Base-by-base conservation (phyloP, 2,329 filamentous ascomycete species). In the Colletotrichum costaricense region DNA sequence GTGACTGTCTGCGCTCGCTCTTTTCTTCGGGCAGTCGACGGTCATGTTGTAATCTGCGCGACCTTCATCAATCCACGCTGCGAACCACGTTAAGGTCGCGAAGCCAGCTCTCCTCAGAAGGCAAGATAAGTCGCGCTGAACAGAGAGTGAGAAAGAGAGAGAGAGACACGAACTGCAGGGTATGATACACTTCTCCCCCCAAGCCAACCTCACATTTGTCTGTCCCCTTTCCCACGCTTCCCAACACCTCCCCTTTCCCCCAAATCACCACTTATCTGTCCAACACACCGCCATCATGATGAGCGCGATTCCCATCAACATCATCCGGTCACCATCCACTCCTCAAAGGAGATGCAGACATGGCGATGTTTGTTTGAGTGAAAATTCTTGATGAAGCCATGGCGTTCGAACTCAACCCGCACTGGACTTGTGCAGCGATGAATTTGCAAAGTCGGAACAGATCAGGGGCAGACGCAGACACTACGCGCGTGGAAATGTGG, bases 371-470 rank as follows among this genome's bases (percentile, higher is more conserved):
- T 73, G 65, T 63, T 62, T 71, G 73, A 70, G 64, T 67, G 66
- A 74, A 72, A 74, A 70, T 67, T 74, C 71, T 59, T 73, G 63
- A 71, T 74, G 56, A 74, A 56, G 59, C 54, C 63, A 63, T 69
- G 60, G 62, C 52, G 57, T 69, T 73, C 69, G 60, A 69, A 65
- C 69, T 72, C 68, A 67, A 62, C 65, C 59, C 73, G 66, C 62
- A 60, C 58, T 69, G 65, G 67, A 58, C 46, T 67, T 55, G 49
- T 71, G 73, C 73, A 75, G 71, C 73, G 65, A 75, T 73, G 42
- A 75, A 75, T 28, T 70, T 74, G 71, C 71, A 74, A 71, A 73
- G 71, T 70, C 71, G 67, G 62, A 73, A 62, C 46, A 69, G 71
- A 60, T 62, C 67, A 55, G 62, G 58, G 60, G 62, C 52, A 54